These are phyloP conservation scores for Flaveria bidentis DNA, from an alignment of 129 eudicot genomes.

Conservation along the genomic window DNA sequence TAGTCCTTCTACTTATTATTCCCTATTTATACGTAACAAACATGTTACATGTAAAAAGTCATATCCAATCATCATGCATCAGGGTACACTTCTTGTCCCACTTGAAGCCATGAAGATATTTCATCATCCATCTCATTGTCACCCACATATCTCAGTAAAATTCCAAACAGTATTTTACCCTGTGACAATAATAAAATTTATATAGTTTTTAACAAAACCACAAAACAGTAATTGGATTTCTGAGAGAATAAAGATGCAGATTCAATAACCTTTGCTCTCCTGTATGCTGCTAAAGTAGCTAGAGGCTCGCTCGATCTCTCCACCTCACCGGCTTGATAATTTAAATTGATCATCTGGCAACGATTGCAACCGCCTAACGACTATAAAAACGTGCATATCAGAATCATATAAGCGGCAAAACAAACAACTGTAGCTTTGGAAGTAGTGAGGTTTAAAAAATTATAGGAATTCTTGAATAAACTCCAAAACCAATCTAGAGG, in stretches of 20 bases:
- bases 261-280: constrained; percentile 65
- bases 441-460: not conserved
- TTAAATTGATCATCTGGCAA: constrained; percentile 87
- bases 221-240: not conserved
- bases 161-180: constrained; percentile 88
- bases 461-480: not conserved
- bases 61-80: constrained; percentile 20
- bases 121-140: constrained; percentile 31
- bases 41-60: constrained; percentile 14
- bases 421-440: not conserved
- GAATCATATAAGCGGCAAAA: not conserved
- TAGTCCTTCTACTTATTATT: too few relatives aligned
- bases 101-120: constrained; percentile 49
- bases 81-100: constrained; percentile 74
- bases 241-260: not conserved
- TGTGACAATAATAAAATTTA: constrained; percentile 25
- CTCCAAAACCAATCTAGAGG: not conserved
- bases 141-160: constrained; percentile 55
- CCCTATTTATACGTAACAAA: too few relatives aligned
- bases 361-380: constrained; percentile 97
- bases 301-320: constrained; percentile 70
- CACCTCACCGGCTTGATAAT: constrained; percentile 44
- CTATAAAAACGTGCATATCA: constrained; percentile 42
- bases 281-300: constrained; percentile 87
- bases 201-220: not conserved